Conservation (phyloP, 2,329 filamentous ascomycete species). For the Lachnellula hyalina region DNA sequence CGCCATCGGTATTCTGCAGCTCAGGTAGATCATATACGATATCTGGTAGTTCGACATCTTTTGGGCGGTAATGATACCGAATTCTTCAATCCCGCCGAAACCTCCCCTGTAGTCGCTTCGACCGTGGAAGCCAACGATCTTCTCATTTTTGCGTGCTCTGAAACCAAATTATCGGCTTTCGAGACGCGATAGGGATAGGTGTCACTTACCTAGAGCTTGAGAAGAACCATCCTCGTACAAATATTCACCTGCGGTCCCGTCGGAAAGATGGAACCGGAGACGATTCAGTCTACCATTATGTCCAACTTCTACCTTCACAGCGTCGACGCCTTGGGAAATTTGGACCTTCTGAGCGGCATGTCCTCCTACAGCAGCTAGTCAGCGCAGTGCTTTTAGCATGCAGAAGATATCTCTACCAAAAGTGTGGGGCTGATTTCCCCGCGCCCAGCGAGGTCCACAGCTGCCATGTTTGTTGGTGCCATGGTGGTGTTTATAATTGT, state of each 20-base stretch:
- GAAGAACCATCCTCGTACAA: conserved; percentile 22
- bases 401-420: conserved; percentile 6
- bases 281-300: conserved; percentile 22
- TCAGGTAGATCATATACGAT: conserved; percentile 38
- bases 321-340: conserved; percentile 27
- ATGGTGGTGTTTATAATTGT: background rate
- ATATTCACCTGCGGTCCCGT: conserved; percentile 29
- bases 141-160: conserved; percentile 33
- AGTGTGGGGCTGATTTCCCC: background rate
- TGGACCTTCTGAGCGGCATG: conserved; percentile 28
- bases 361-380: conserved; percentile 8
- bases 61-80: conserved; percentile 45
- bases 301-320: conserved; percentile 31
- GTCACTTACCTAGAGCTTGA: conserved; percentile 5
- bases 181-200: background rate
- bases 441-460: conserved; percentile 35
- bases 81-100: conserved; percentile 32
- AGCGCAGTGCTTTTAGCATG: background rate
- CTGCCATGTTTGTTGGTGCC: background rate
- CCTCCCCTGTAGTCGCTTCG: conserved; percentile 27
- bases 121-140: conserved; percentile 44
- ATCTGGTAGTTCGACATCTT: conserved; percentile 35
- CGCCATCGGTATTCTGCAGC: conserved; percentile 33
- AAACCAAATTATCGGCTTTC: background rate
- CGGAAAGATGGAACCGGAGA: conserved; percentile 29